A percentile compares a stretch with the other conserved stretches of the same genome.
These are phyloP conservation scores for Penicillium thymicola DNA, from an alignment of 2,329 filamentous ascomycete genomes.

Conservation along the genomic window DNA sequence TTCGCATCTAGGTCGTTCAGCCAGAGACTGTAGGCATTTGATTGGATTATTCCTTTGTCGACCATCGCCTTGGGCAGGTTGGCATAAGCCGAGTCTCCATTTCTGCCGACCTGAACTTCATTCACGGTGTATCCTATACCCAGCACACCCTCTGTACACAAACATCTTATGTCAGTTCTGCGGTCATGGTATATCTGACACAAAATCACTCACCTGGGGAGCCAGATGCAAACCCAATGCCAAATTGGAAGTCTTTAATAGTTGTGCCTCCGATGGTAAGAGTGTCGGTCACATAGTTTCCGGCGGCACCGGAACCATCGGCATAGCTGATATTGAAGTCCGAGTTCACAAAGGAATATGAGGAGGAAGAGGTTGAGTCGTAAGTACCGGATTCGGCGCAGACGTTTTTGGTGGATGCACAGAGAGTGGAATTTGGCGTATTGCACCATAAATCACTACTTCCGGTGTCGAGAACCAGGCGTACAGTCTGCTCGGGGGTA, in stretches of 20 bases:
- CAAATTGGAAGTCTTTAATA: conserved; percentile 56
- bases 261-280: conserved; percentile 54
- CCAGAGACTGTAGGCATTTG: conserved; percentile 71
- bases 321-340: conserved; percentile 86
- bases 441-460: conserved; percentile 64
- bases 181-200: not conserved
- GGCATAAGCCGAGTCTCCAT: conserved; percentile 54
- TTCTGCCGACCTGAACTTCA: conserved; percentile 58
- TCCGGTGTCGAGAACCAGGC: conserved; percentile 60
- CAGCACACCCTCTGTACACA: conserved; percentile 64
- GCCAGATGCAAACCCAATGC: conserved; percentile 55
- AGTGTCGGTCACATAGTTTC: conserved; percentile 77
- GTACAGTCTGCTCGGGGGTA: conserved; percentile 54
- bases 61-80: conserved; percentile 68
- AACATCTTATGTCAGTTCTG: not conserved
- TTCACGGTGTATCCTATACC: conserved; percentile 80
- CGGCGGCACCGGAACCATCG: conserved; percentile 71
- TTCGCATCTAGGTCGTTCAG: conserved; percentile 67
- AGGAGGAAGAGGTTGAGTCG: conserved; percentile 61
- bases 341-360: conserved; percentile 69
- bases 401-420: conserved; percentile 37
- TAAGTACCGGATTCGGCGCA: conserved; percentile 53
- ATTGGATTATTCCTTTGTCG: conserved; percentile 57
- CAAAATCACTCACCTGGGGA: conserved; percentile 41
- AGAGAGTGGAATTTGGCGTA: conserved; percentile 49